Base-by-base conservation (phyloP, 257 asterid genomes). In the Schizonepeta tenuifolia region DNA sequence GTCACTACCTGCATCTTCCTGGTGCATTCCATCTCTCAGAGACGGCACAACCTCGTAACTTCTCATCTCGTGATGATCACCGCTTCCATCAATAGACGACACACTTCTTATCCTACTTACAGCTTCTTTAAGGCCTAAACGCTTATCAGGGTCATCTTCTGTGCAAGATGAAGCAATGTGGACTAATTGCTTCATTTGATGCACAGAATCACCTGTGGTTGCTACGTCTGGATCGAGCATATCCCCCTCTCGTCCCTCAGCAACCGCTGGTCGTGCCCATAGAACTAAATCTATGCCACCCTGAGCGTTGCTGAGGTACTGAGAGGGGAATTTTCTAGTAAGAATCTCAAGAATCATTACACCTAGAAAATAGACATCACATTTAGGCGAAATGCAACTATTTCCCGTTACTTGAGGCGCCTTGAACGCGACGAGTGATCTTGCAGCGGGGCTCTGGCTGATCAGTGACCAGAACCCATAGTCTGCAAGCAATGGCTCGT, bases 331-430 rank as follows among this genome's bases (percentile, higher is more conserved):
- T 50, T 91, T 89, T 36, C 97, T 95, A 0, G 96, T 84, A 3
- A 91, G 72, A 15, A 94, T 80, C 68, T 94, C 99, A 2, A 94
- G 93, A 64, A 94, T 87, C 26, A 94, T 53, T 18, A 94, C 46
- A n/a, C 96, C 96, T 3, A 91, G 80, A 69, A 95, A 84, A 28
- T 69, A 94, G 0, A 91, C 88, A 13, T 89, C 97, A 41, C 84
- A 79, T 79, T 84, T 87, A 14, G 91, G 93, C 2, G 93, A 82
- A 6, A 91, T 77, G 7, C 33, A 57, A 11, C 60, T 69, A 0
- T 51, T 17, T 3, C 46, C 77, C 8, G 35, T 20, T 1, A 88
- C 93, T 66, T 91, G 96, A 0, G 98, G 96, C 0, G 96, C 80
- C 69, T 78, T 83, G 40, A 84, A 89, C 0, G 96, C 96, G 4